phyloP scores from a whole-genome alignment of 23 red algal species.

The Gracilaria vermiculophylla region DNA sequence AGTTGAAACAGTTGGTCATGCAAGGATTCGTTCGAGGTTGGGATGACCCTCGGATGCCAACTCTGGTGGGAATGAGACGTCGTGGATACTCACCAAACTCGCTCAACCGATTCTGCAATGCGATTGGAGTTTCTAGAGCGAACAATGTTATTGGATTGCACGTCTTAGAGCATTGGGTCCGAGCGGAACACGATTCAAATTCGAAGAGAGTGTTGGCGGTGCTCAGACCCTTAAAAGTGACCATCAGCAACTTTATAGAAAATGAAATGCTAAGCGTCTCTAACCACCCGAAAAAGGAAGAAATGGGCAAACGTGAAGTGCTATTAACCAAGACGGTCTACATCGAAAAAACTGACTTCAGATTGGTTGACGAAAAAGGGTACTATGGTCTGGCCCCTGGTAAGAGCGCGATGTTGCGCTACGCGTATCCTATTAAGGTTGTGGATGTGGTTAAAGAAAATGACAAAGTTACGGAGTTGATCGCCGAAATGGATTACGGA shows the following conservation, averaged over 20 bases:
- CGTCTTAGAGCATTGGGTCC: slow-evolving; percentile 84
- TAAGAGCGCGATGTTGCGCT: slow-evolving; percentile 91
- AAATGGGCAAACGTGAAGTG: slow-evolving; percentile 74
- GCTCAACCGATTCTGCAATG: slow-evolving; percentile 83
- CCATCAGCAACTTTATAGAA: slow-evolving; percentile 69
- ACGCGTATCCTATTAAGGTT: slow-evolving; percentile 86
- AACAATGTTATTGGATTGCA: slow-evolving; percentile 91
- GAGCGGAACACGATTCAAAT: slow-evolving; percentile 70
- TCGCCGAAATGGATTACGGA: slow-evolving; percentile 61
- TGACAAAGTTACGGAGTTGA: slow-evolving; percentile 30
- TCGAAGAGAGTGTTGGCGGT: slow-evolving; percentile 79
- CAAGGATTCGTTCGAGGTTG: slow-evolving; percentile 85
- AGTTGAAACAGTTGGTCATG: slow-evolving; percentile 84
- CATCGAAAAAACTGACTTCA: slow-evolving; percentile 94
- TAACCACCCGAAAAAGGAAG: slow-evolving; percentile 90
- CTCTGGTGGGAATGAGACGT: slow-evolving; percentile 84
- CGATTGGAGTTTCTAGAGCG: slow-evolving; percentile 75
- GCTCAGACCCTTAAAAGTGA: slow-evolving; percentile 77
- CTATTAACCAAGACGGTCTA: slow-evolving; percentile 78
- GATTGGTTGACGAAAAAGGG: slow-evolving; percentile 80
- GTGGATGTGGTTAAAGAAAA: slow-evolving; percentile 37
- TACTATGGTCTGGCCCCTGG: slow-evolving; percentile 96
- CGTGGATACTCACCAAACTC: slow-evolving; percentile 87
- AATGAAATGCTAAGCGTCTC: slow-evolving; percentile 64
- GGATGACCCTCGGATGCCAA: slow-evolving; percentile 99